Conservation (phyloP, 2,329 filamentous ascomycete species). For the Scytalidium lignicola region DNA sequence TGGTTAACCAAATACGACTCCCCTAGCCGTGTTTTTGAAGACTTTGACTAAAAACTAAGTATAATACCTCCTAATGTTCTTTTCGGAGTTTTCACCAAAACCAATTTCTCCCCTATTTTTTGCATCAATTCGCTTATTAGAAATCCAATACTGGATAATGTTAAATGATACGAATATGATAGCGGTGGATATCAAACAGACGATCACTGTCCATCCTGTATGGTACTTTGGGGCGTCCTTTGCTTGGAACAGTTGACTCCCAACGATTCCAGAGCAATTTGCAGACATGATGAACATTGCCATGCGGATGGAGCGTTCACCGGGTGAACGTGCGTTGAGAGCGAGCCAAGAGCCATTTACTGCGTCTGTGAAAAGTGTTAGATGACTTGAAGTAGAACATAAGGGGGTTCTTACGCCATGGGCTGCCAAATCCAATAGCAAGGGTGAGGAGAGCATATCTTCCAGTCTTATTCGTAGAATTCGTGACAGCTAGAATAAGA, state of each 20-base stretch:
- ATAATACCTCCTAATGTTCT: not conserved
- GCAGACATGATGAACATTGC: slow-evolving; percentile 5
- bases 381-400: not conserved
- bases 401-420: not conserved
- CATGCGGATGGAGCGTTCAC: slow-evolving; percentile 1
- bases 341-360: slow-evolving; percentile 4
- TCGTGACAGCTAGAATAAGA: not conserved
- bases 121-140: not conserved
- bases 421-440: not conserved
- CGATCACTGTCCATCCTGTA: slow-evolving; percentile 3
- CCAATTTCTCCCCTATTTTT: not conserved
- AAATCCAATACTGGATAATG: not conserved
- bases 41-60: not conserved
- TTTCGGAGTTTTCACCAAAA: not conserved
- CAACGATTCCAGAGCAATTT: slow-evolving; percentile 3
- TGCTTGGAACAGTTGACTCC: slow-evolving; percentile 2
- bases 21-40: too few relatives aligned
- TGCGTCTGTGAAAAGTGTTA: not conserved
- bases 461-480: not conserved
- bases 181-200: not conserved
- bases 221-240: not conserved
- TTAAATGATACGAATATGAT: not conserved
- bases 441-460: slow-evolving; percentile 1
- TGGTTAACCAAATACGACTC: too few relatives aligned
- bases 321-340: not conserved